Evolutionary conservation across 495 filamentous ascomycete genomes (phyloP), one percentile per base, ranked within the genome.

Genomic region (Xylaria nigripes): DNA sequence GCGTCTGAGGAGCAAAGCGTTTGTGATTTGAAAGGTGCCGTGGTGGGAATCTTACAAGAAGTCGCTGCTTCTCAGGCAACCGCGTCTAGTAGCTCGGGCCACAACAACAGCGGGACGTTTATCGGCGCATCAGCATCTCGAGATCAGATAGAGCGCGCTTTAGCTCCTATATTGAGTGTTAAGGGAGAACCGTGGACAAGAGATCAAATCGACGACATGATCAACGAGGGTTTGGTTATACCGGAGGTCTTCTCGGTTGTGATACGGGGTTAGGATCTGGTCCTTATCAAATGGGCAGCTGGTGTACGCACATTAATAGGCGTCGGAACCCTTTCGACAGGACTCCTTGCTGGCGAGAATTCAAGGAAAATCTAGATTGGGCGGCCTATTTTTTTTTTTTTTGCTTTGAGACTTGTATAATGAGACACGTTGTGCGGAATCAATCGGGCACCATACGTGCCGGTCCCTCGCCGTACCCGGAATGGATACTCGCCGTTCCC

Each of bases 1-100:
- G 68, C 70, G 30, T 71, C 73, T 23, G 73, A 74, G 43, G 67
- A 64, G 43, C 58, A 24, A 40, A 48, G 43, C 3, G 22, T 55
- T n/a, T 52, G 56, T 40, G 34, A 47, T 6, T 46, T 64, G 27
- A 66, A 60, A 41, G 56, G 50, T 8, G 57, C 50, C 18, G 56
- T 66, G 10, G 61, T 57, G 12, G 24, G 34, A 24, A 19, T 57
- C 22, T 29, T 57, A 3, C 48, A 45, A 50, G 38, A 56, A 43
- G 18, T 55, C 45, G 42, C 44, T 43, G 23, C 23, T 16, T 13
- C 32, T 8, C 51, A 47, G 18, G 51, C 30, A 22, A 43, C 51
- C 21, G 23, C 21, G 6, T 27, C 27, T 5, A 55, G 46, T 38
- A 55, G 53, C 38, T 49, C 45, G 13, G 53, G 45, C 30, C 40